Evolutionary conservation across 345 rosid genomes (phyloP).

Genomic region (Linum usitatissimum): DNA sequence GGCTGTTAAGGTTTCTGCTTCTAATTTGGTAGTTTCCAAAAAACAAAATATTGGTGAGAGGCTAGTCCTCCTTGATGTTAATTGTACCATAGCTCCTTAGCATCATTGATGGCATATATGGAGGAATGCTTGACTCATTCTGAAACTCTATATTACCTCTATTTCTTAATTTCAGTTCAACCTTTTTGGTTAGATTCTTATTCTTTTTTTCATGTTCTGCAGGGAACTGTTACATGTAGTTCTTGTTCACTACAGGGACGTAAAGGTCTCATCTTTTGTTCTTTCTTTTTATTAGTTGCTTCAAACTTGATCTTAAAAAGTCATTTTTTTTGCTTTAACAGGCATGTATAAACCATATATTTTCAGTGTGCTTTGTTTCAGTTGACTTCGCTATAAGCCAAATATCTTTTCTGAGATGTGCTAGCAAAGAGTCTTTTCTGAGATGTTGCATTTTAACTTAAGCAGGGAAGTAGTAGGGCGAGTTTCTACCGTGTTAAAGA

Average conservation of each 20-base stretch:
- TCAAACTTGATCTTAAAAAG: not conserved
- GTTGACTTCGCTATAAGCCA: no score
- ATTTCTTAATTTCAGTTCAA: slow-evolving; percentile 7
- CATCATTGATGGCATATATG: not conserved
- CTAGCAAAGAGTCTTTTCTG: not conserved
- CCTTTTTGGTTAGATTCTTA: slow-evolving; percentile 16
- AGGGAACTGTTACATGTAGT: slow-evolving; percentile 79
- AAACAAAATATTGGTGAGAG: no score
- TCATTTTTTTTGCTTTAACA: not conserved
- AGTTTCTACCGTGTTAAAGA: slow-evolving; percentile 42
- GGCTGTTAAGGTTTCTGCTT: not conserved
- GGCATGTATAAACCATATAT: not conserved
- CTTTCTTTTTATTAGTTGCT: not conserved
- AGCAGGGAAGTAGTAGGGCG: slow-evolving; percentile 62
- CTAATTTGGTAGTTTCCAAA: no score
- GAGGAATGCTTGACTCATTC: not conserved
- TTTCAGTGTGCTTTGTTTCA: no score
- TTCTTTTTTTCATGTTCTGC: slow-evolving; percentile 15
- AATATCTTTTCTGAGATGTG: no score
- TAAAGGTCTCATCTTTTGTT: slow-evolving; percentile 40
- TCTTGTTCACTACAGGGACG: slow-evolving; percentile 86
- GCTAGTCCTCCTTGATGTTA: not conserved
- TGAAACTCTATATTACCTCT: not conserved
- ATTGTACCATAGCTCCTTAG: not conserved
- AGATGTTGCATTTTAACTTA: not conserved